Evolutionary conservation across 495 filamentous ascomycete species (phyloP), one percentile per base, ranked within the genome.

Genomic region (Sordaria brevicollis): DNA sequence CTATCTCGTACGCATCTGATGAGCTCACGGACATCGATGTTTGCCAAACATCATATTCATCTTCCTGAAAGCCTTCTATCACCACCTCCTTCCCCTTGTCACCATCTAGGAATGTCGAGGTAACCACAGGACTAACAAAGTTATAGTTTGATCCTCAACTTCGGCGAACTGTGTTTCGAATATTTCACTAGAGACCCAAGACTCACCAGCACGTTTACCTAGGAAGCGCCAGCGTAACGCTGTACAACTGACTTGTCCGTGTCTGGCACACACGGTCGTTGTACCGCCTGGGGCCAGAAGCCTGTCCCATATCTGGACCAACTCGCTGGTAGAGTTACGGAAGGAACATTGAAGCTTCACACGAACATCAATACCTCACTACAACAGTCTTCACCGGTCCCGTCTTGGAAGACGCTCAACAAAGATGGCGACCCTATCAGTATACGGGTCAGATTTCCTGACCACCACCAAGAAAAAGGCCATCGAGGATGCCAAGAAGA

Each of bases 401-500:
- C 49, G 2, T 54, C 19, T 62, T 15, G 11, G 13, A 29, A 13
- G 49, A 17, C 13, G 57, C 38, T 68, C 70, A 34, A 13, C 66
- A 75, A 76, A 43, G 69, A 84, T 83, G 81, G 76, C 79, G 39
- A 80, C 73, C 68, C 70, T 84, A 57, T 79, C 80, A 68, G 81
- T 84, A 35, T 74, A 80, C 66, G 79, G 78, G 68, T 70, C 78
- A 67, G 80, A 78, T 66, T 71, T 73, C 75, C 77, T 79, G 67
- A 72, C 77, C 33, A 79, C 77, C 67, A 73, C 70, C 9, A 81
- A 80, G 70, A 80, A 82, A 70, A 85, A 84, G 74, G 86, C 86
- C 39, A 65, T 83, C 25, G 84, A 88, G 70, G 86, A 88, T 78
- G 86, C 86, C 25, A 79, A 78, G 41, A 84, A 84, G 73, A 86